Evolutionary conservation across 257 asterid genomes (phyloP).

Genomic region (Verbascum thapsus): DNA sequence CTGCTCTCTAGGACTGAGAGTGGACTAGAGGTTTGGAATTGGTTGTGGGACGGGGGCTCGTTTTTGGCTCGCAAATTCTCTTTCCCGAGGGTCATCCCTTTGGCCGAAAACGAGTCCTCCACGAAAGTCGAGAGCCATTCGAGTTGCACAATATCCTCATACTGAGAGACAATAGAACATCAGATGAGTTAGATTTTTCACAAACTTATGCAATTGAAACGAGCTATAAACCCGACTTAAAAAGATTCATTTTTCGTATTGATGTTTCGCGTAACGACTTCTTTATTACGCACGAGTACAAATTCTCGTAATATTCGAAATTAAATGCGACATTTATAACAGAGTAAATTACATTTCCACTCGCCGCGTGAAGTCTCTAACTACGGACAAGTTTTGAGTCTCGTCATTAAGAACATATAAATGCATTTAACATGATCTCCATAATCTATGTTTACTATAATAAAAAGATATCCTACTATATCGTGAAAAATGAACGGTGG

Average conservation of each 20-base stretch:
- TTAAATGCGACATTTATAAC: too few relatives aligned
- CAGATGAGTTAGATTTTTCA: conserved; percentile 9
- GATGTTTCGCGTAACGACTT: conserved; percentile 2
- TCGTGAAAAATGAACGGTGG: too few relatives aligned
- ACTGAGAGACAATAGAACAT: conserved; percentile 40
- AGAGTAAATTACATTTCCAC: too few relatives aligned
- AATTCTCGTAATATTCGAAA: too few relatives aligned
- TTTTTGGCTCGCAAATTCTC: conserved; percentile 41
- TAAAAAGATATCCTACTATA: too few relatives aligned
- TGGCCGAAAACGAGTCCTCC: conserved; percentile 75
- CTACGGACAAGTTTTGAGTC: too few relatives aligned
- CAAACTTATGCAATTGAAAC: too few relatives aligned
- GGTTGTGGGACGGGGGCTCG: conserved; percentile 36
- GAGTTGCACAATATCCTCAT: conserved; percentile 71
- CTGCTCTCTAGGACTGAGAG: conserved; percentile 81
- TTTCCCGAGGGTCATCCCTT: conserved; percentile 59
- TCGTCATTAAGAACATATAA: too few relatives aligned
- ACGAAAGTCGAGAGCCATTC: conserved; percentile 79
- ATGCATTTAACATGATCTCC: too few relatives aligned
- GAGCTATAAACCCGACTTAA: neutral
- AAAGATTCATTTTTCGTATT: neutral
- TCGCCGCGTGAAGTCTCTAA: too few relatives aligned
- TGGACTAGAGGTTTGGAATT: conserved; percentile 70
- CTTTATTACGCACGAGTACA: neutral
- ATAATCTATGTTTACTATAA: too few relatives aligned